A percentile compares a stretch with the other conserved stretches of the same genome.
phyloP scores from a whole-genome alignment of 106 monocot species.

The Phalaenopsis aphrodite region DNA sequence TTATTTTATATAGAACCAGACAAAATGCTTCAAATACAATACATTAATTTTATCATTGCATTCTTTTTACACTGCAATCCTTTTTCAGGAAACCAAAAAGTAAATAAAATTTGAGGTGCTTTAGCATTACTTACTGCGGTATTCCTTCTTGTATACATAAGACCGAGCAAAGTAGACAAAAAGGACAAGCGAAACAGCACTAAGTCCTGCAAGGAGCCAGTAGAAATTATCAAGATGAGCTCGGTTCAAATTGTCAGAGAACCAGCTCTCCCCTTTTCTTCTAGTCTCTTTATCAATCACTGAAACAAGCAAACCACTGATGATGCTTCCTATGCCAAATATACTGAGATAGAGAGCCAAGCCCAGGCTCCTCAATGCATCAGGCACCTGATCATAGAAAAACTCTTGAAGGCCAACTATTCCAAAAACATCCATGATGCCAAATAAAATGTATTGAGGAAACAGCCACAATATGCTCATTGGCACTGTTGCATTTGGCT shows the following conservation, averaged over 20 bases:
- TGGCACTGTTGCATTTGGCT: background rate
- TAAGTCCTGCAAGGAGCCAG: constrained; percentile 9
- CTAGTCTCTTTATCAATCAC: background rate
- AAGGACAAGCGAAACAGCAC: background rate
- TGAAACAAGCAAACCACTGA: constrained; percentile 3
- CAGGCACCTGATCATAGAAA: constrained; percentile 14
- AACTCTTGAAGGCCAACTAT: constrained; percentile 12
- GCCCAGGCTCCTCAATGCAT: constrained; percentile 6
- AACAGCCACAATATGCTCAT: constrained; percentile 11
- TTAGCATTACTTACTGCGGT: background rate
- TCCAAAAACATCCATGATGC: background rate
- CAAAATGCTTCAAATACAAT: no score
- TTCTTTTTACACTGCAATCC: no score
- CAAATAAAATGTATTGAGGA: constrained; percentile 12
- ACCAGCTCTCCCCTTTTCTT: constrained; percentile 6
- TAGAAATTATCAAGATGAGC: constrained; percentile 18
- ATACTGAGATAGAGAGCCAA: constrained; percentile 9
- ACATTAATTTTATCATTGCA: no score
- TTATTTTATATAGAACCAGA: no score
- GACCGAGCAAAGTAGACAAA: background rate
- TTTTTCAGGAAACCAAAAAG: no score
- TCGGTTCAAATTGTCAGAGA: constrained; percentile 9
- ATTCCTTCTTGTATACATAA: constrained; percentile 12
- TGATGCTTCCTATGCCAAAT: constrained; percentile 2
- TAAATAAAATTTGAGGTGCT: no score